A percentile compares a stretch with the other conserved stretches of the same genome.
Evolutionary conservation across 257 asterid species (phyloP).

Genomic region (Osmanthus fragrans): DNA sequence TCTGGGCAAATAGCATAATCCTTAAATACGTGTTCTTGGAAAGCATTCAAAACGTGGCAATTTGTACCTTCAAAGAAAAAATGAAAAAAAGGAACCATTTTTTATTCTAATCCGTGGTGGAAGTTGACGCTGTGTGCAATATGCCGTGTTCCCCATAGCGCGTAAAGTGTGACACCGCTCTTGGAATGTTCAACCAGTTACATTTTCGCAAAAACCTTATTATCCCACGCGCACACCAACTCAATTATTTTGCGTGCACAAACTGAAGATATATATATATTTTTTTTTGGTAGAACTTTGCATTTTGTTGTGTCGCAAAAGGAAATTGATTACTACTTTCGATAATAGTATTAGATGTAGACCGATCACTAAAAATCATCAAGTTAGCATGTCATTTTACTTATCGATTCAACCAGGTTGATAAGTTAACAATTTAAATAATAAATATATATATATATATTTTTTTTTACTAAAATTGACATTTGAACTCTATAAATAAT

Average conservation of each 20-base stretch:
- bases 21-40: not conserved
- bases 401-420: too few species aligned
- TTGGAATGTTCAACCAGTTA: not conserved
- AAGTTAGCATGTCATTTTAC: too few species aligned
- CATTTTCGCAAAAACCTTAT: not conserved
- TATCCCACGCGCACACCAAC: not conserved
- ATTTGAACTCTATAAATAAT: too few species aligned
- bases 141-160: not conserved
- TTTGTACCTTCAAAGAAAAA: not conserved
- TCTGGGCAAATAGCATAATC: too few species aligned
- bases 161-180: not conserved
- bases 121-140: not conserved
- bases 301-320: not conserved
- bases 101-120: not conserved
- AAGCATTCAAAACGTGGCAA: not conserved
- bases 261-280: too few species aligned
- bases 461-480: too few species aligned
- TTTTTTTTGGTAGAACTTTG: not conserved
- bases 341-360: too few species aligned
- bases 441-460: too few species aligned
- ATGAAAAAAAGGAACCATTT: not conserved
- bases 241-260: too few species aligned
- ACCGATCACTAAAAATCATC: too few species aligned
- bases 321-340: too few species aligned
- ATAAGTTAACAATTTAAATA: too few species aligned